Conservation (phyloP, 331 rosid genomes). For the Pyracantha coccinea region DNA sequence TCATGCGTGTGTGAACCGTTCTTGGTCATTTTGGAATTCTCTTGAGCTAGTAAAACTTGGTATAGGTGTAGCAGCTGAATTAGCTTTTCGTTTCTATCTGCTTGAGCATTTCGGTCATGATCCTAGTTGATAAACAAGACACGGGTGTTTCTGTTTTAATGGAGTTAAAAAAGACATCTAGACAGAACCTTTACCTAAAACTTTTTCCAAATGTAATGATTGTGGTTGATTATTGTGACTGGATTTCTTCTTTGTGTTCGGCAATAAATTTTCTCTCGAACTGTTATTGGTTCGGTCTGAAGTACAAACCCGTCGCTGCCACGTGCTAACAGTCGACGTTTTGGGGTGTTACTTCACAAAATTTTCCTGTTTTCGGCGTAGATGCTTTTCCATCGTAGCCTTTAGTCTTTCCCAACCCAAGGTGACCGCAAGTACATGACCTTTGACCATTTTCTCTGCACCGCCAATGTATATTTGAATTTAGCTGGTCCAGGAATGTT, state of each 20-base stretch:
- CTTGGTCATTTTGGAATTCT: neutral
- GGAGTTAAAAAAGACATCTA: neutral
- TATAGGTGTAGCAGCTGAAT: neutral
- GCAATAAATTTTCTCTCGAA: neutral
- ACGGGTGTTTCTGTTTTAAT: neutral
- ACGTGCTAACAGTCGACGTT: neutral
- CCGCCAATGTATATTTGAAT: neutral
- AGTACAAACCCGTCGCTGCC: neutral
- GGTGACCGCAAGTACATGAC: too few relatives aligned
- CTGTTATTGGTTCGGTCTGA: neutral
- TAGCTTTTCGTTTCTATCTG: neutral
- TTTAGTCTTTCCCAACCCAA: neutral
- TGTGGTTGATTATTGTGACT: neutral
- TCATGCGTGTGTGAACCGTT: neutral
- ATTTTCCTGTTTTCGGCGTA: neutral
- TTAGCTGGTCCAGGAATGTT: neutral
- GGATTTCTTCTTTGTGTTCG: neutral
- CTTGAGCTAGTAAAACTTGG: neutral
- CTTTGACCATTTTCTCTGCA: neutral
- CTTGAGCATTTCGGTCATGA: neutral
- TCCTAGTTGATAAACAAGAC: neutral
- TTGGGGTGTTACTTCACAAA: neutral
- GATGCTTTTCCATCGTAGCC: neutral
- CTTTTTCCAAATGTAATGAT: neutral
- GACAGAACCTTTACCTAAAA: neutral